phyloP scores from a whole-genome alignment of 2,329 filamentous ascomycete genomes.

The Celoporthe dispersa region DNA sequence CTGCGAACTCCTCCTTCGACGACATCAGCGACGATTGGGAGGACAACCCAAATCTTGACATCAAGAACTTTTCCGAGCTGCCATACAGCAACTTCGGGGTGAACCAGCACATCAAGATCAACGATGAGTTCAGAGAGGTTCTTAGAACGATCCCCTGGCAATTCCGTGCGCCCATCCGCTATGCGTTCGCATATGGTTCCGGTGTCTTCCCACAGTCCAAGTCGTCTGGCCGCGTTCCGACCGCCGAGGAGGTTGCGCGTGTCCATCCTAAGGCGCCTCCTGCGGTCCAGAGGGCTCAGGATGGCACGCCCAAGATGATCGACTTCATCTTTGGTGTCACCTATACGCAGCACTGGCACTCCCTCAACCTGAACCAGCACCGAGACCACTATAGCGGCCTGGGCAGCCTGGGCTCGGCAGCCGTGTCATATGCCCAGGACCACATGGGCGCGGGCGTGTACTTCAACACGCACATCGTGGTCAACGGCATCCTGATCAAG shows the following conservation, averaged over 20 bases:
- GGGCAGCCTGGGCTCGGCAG: conserved; percentile 79
- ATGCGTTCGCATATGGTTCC: conserved; percentile 96
- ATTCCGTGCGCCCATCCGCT: conserved; percentile 90
- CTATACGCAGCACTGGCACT: conserved; percentile 96
- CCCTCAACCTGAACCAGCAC: conserved; percentile 85
- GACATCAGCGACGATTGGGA: conserved; percentile 65
- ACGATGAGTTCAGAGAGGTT: conserved; percentile 92
- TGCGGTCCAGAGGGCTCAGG: conserved; percentile 82
- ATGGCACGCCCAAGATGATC: conserved; percentile 91
- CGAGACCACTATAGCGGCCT: conserved; percentile 90
- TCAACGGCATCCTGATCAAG: conserved; percentile 96
- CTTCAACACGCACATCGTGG: conserved; percentile 93
- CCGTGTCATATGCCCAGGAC: conserved; percentile 86
- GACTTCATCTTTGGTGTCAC: conserved; percentile 98
- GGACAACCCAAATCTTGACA: conserved; percentile 71
- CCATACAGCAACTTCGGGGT: conserved; percentile 84
- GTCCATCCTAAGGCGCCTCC: conserved; percentile 83
- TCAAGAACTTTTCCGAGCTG: conserved; percentile 75
- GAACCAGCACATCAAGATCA: conserved; percentile 96
- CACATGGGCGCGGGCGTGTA: conserved; percentile 91
- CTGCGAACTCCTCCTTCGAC: conserved; percentile 33
- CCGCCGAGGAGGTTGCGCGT: conserved; percentile 61
- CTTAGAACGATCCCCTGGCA: conserved; percentile 86
- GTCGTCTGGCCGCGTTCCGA: conserved; percentile 54
- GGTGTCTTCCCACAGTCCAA: conserved; percentile 86